phyloP scores from a whole-genome alignment of 208 protist genomes.

The Acanthamoeba healyi region DNA sequence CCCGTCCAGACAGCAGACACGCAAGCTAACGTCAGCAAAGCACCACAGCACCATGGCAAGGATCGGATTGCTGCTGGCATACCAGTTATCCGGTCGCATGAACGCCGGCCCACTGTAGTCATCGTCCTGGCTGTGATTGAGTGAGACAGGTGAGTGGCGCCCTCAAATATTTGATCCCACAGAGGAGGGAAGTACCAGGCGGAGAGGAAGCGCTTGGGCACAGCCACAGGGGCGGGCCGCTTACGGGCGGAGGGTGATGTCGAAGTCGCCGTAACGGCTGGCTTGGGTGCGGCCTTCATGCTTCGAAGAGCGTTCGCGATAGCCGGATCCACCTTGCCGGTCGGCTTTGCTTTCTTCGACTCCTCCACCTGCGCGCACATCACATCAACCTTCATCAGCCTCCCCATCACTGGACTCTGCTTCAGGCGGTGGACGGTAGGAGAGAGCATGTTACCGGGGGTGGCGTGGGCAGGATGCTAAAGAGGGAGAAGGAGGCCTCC shows the following conservation, averaged over 20 bases:
- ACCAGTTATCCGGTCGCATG: constrained; percentile 8
- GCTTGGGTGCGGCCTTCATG: constrained; percentile 1
- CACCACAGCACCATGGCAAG: too few relatives aligned
- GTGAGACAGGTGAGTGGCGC: too few relatives aligned
- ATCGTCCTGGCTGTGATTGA: neutral
- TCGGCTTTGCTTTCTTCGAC: neutral
- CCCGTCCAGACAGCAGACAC: neutral
- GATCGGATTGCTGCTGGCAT: neutral
- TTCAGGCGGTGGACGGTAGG: too few relatives aligned
- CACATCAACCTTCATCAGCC: neutral
- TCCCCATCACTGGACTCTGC: too few relatives aligned
- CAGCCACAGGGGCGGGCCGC: neutral
- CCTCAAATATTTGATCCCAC: too few relatives aligned
- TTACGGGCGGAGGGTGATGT: neutral
- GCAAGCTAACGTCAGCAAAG: neutral
- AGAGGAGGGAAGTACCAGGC: neutral
- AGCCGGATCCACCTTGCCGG: neutral
- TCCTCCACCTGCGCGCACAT: neutral
- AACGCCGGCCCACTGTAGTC: neutral
- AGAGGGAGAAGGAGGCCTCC: constrained; percentile 21
- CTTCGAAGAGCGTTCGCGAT: neutral
- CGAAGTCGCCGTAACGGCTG: neutral
- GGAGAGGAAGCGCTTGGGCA: constrained; percentile 9
- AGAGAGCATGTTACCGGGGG: neutral
- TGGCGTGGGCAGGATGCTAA: constrained; percentile 15